Conservation (phyloP, 352 stramenopile species). For the Saprolegnia diclina region DNA sequence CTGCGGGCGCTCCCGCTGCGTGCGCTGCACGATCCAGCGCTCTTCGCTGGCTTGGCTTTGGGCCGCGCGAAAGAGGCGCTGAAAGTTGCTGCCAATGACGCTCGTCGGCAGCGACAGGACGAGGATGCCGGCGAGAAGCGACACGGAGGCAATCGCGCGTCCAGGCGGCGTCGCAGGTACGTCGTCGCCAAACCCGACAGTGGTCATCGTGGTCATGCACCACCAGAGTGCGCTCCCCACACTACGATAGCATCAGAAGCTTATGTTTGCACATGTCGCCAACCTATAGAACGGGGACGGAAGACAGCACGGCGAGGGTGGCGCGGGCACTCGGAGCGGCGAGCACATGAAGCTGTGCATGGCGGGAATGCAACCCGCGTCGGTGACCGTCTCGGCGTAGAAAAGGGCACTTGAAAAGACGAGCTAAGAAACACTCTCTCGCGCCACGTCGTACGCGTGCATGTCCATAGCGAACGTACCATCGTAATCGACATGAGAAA, state of each 20-base stretch:
- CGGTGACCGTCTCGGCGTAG: background rate
- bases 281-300: conserved; percentile 10
- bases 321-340: background rate
- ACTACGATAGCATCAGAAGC: no score
- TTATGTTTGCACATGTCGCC: conserved; percentile 29
- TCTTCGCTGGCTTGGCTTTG: conserved; percentile 41
- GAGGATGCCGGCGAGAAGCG: conserved; percentile 32
- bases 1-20: background rate
- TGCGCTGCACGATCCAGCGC: background rate
- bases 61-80: conserved; percentile 43
- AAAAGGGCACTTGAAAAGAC: background rate
- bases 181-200: conserved; percentile 38
- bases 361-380: background rate
- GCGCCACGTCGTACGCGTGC: no score
- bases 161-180: conserved; percentile 28
- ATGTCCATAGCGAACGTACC: background rate
- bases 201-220: conserved; percentile 38
- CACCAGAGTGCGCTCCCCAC: no score
- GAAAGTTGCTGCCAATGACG: conserved; percentile 31
- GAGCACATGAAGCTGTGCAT: background rate
- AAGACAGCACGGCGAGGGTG: background rate
- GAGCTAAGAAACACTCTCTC: background rate
- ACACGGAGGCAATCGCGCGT: conserved; percentile 30
- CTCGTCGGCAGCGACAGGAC: conserved; percentile 35
- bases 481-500: conserved; percentile 28